Conservation (phyloP, 2,329 filamentous ascomycete species). For the Claviceps maximensis region DNA sequence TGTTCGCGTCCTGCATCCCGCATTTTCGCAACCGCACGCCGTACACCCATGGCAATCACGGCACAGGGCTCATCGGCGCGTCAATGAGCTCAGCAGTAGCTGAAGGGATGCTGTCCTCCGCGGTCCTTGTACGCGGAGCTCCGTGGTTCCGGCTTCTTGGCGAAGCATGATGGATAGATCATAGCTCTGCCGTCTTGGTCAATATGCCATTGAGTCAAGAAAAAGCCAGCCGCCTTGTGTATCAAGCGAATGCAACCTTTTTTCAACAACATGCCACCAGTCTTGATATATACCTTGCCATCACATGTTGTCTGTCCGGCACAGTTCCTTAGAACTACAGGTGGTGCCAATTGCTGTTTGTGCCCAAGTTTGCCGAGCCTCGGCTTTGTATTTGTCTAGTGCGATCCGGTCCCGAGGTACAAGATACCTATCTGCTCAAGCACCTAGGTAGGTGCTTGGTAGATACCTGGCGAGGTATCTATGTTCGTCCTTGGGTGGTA, state of each 20-base stretch:
- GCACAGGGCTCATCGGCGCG: background rate
- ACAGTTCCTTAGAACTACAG: background rate
- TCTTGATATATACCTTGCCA: background rate
- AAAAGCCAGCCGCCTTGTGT: background rate
- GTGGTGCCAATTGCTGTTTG: too few species aligned
- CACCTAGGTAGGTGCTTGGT: too few species aligned
- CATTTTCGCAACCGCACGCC: background rate
- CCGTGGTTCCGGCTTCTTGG: background rate
- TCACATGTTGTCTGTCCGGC: background rate
- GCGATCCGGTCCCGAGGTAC: too few species aligned
- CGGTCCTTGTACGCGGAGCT: background rate
- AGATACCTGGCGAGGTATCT: too few species aligned
- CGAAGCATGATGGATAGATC: background rate
- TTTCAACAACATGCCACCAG: background rate
- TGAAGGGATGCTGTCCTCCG: background rate
- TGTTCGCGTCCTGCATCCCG: background rate
- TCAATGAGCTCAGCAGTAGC: background rate
- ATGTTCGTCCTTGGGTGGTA: too few species aligned
- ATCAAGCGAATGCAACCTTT: background rate
- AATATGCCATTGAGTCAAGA: too few species aligned
- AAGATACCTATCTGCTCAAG: too few species aligned
- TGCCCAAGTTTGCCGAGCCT: slow-evolving; percentile 1
- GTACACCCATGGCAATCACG: background rate
- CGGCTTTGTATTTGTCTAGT: slow-evolving; percentile 2
- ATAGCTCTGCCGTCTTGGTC: background rate